Evolutionary conservation across 2,329 filamentous ascomycete species (phyloP).

Genomic region (Aspergillus floridensis): DNA sequence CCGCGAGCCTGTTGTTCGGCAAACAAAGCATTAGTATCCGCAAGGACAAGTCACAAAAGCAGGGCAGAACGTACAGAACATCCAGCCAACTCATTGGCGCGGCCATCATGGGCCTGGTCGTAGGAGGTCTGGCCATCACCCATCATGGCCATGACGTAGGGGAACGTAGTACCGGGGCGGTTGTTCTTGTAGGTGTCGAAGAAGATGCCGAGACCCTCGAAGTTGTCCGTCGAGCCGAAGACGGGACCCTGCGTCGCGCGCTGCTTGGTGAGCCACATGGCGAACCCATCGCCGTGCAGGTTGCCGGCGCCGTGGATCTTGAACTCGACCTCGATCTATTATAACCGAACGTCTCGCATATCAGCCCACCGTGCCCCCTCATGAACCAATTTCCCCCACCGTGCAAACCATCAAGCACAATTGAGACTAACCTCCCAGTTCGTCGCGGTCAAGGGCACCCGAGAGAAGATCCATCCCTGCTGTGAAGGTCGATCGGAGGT

Average conservation of each 20-base stretch:
- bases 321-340: constrained; percentile 87
- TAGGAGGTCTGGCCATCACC: constrained; percentile 87
- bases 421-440: constrained; percentile 75
- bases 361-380: not conserved
- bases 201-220: constrained; percentile 92
- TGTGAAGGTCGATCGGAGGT: constrained; percentile 88
- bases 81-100: constrained; percentile 85
- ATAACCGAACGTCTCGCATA: not conserved
- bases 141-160: constrained; percentile 97
- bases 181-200: constrained; percentile 99
- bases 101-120: constrained; percentile 92
- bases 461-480: constrained; percentile 88
- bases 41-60: too few species aligned
- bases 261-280: constrained; percentile 96
- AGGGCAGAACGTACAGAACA: constrained; percentile 64
- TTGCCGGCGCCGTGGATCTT: constrained; percentile 85
- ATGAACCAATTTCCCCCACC: not conserved
- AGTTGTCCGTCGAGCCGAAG: constrained; percentile 83
- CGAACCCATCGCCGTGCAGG: constrained; percentile 93
- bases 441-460: constrained; percentile 90
- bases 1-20: constrained; percentile 63
- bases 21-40: too few species aligned
- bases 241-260: constrained; percentile 76
- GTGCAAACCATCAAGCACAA: not conserved
- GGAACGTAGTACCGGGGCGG: constrained; percentile 89